These are phyloP conservation scores for Acer saccharum DNA, from an alignment of 345 rosid species.

Conservation along the genomic window DNA sequence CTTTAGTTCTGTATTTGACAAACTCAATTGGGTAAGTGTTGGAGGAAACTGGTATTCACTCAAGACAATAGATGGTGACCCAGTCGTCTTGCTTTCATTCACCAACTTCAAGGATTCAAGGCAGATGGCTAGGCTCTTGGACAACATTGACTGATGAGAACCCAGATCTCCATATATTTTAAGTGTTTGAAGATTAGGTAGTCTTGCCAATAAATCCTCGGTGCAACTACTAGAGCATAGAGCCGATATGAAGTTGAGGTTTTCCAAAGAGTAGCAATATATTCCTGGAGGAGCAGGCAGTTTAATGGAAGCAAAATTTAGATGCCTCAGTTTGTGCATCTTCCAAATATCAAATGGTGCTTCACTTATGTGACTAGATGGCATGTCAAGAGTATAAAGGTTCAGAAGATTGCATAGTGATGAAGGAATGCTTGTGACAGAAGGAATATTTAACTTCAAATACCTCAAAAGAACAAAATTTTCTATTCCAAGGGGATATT, in stretches of 20 bases:
- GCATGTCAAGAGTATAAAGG: constrained; percentile 4
- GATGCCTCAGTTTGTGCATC: not conserved
- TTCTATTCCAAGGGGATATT: not conserved
- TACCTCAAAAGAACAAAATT: constrained; percentile 2
- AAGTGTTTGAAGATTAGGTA: not conserved
- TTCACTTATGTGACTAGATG: not conserved
- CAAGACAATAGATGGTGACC: not conserved
- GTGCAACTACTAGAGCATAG: constrained; percentile 1
- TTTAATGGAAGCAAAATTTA: not conserved
- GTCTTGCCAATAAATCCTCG: not conserved
- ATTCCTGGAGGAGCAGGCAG: not conserved
- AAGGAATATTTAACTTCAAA: constrained; percentile 7
- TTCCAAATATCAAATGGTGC: not conserved
- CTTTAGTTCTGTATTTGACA: not conserved
- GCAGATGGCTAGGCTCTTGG: not conserved
- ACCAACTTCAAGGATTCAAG: constrained; percentile 1
- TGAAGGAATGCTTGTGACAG: constrained; percentile 10
- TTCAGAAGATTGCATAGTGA: not conserved
- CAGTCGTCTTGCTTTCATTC: not conserved
- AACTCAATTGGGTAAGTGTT: not conserved
- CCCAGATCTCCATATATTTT: not conserved
- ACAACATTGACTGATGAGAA: not conserved
- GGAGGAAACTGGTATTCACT: not conserved
- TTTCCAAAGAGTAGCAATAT: not conserved
- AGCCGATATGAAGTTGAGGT: not conserved